Percentiles rank a stretch among this genome's conserved stretches.
Conservation (phyloP, 2,329 filamentous ascomycete genomes). For the Meredithiella fracta region DNA sequence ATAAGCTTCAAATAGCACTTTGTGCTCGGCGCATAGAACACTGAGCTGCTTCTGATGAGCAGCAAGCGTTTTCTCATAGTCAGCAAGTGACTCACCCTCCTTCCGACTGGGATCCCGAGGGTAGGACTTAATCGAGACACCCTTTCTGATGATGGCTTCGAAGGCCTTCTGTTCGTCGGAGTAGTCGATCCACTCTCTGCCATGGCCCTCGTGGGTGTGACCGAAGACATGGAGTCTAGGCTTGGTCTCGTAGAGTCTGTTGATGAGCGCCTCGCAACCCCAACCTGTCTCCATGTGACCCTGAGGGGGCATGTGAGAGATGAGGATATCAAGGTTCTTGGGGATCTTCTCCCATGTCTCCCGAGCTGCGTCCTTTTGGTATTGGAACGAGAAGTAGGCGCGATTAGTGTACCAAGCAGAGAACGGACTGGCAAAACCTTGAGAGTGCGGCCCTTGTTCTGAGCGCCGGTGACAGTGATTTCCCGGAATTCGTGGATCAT, state of each 20-base stretch:
- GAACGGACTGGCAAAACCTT: constrained; percentile 19
- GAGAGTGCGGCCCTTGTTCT: constrained; percentile 25
- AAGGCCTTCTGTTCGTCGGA: constrained; percentile 45
- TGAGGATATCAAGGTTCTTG: constrained; percentile 21
- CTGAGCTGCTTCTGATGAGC: too few species aligned
- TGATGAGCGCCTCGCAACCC: constrained; percentile 20
- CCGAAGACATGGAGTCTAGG: constrained; percentile 12
- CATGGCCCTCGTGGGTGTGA: constrained; percentile 38
- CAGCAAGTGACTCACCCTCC: too few species aligned
- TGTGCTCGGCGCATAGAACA: too few species aligned
- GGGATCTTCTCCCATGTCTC: constrained; percentile 20
- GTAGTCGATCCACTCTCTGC: constrained; percentile 53
- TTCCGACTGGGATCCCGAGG: too few species aligned
- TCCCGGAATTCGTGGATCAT: constrained; percentile 43
- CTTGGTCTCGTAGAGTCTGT: constrained; percentile 1
- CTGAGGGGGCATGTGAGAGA: constrained; percentile 25
- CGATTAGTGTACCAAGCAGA: constrained; percentile 23
- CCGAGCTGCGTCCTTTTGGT: constrained; percentile 18
- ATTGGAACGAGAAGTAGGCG: constrained; percentile 24
- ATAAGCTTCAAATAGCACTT: too few species aligned
- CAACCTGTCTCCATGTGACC: constrained; percentile 23
- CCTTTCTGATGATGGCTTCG: too few species aligned
- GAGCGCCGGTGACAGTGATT: constrained; percentile 61
- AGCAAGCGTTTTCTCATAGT: too few species aligned
- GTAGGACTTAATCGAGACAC: too few species aligned